A percentile compares a stretch with the other conserved stretches of the same genome.
Evolutionary conservation across 2,329 filamentous ascomycete genomes (phyloP).

Genomic region (Monosporascus sp.): DNA sequence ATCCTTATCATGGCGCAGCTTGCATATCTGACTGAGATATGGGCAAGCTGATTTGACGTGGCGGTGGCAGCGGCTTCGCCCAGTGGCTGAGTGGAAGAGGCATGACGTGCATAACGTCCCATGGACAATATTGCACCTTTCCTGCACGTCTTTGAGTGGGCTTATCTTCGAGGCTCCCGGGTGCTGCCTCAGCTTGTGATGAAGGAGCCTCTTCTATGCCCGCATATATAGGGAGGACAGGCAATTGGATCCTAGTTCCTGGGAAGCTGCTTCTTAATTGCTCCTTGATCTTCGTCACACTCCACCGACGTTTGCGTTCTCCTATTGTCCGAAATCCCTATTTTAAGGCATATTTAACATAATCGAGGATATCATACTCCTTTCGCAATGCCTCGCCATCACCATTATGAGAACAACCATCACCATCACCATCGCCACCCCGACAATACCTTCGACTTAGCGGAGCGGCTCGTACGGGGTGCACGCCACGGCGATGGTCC

Average conservation of each 20-base stretch:
- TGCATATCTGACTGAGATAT: not conserved
- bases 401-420: conserved; percentile 1
- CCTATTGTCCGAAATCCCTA: no score
- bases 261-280: not conserved
- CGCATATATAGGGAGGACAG: not conserved
- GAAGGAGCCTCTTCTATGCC: not conserved
- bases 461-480: conserved; percentile 10
- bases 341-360: not conserved
- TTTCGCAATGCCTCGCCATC: not conserved
- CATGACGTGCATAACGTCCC: not conserved
- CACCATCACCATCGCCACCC: conserved; percentile 3
- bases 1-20: not conserved
- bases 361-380: not conserved
- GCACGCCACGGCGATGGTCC: conserved; percentile 11
- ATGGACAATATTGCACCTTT: not conserved
- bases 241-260: not conserved
- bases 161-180: no score
- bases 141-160: not conserved
- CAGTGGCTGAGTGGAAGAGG: not conserved
- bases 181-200: no score
- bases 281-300: not conserved
- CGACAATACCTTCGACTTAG: conserved; percentile 10
- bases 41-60: not conserved
- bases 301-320: not conserved
- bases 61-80: not conserved